A percentile compares a stretch with the other conserved stretches of the same genome.
Conservation (phyloP, 169 alveolate genomes). For the Babesia divergens region DNA sequence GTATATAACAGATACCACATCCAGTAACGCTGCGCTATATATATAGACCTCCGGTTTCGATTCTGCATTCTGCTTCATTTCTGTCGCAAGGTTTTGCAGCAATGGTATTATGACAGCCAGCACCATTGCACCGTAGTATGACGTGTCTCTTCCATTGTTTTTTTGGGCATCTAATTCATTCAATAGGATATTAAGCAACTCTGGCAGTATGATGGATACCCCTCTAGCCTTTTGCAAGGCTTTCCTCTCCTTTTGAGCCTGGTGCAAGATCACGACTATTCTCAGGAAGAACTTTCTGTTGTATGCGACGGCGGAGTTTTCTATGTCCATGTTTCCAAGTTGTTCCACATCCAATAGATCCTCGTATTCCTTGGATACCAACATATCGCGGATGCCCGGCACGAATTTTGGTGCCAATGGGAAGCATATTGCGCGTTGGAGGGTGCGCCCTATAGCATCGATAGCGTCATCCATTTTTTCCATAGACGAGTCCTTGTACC, state of each 20-base stretch:
- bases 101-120: background rate
- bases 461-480: background rate
- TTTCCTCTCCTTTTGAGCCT: background rate
- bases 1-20: background rate
- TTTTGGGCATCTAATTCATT: background rate
- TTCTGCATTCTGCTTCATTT: background rate
- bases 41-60: background rate
- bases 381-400: constrained; percentile 9
- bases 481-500: background rate
- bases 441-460: background rate
- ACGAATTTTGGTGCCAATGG: background rate
- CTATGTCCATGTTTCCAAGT: constrained; percentile 30
- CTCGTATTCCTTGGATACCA: constrained; percentile 7
- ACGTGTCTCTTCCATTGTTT: background rate
- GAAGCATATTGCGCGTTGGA: constrained; percentile 1
- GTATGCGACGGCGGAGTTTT: constrained; percentile 28
- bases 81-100: background rate
- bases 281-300: constrained; percentile 19
- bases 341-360: constrained; percentile 17
- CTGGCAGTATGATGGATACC: background rate
- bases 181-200: background rate
- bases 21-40: background rate
- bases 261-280: constrained; percentile 2
- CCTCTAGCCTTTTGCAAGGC: constrained; percentile 10
- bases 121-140: background rate